Evolutionary conservation across 805 yeast species (phyloP).

Genomic region (Cyberlindnera suaveolens): DNA sequence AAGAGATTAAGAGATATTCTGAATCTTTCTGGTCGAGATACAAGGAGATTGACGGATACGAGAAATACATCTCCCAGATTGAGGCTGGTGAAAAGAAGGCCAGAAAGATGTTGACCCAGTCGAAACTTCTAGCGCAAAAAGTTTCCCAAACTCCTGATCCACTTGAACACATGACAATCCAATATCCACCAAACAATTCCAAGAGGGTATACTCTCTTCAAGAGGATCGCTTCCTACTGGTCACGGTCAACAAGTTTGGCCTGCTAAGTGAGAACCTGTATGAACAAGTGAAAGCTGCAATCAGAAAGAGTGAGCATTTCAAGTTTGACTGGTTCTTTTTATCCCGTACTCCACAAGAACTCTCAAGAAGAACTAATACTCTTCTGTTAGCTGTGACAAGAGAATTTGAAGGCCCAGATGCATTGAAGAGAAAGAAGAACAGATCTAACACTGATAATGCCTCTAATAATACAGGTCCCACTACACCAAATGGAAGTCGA

Average conservation of each 20-base stretch:
- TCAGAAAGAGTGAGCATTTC: constrained; percentile 51
- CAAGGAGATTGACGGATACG: constrained; percentile 59
- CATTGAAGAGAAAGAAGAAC: constrained; percentile 41
- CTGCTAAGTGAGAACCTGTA: constrained; percentile 50
- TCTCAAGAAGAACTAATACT: constrained; percentile 64
- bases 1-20: constrained; percentile 56
- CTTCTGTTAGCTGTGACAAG: constrained; percentile 61
- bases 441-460: constrained; percentile 1
- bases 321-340: constrained; percentile 68
- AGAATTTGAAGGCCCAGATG: constrained; percentile 60
- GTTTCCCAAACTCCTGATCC: constrained; percentile 52
- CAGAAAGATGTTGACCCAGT: constrained; percentile 49
- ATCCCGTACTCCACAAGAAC: constrained; percentile 66
- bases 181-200: constrained; percentile 80
- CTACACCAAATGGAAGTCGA: constrained; percentile 24
- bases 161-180: constrained; percentile 54
- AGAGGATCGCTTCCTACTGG: constrained; percentile 64
- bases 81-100: constrained; percentile 67
- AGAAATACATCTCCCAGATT: constrained; percentile 64
- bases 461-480: constrained; percentile 4
- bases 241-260: constrained; percentile 61
- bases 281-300: constrained; percentile 62
- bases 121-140: constrained; percentile 46
- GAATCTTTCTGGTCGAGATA: constrained; percentile 59
- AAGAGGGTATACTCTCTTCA: constrained; percentile 61